Conservation (phyloP, 345 rosid species). For the Nasturtium officinale region DNA sequence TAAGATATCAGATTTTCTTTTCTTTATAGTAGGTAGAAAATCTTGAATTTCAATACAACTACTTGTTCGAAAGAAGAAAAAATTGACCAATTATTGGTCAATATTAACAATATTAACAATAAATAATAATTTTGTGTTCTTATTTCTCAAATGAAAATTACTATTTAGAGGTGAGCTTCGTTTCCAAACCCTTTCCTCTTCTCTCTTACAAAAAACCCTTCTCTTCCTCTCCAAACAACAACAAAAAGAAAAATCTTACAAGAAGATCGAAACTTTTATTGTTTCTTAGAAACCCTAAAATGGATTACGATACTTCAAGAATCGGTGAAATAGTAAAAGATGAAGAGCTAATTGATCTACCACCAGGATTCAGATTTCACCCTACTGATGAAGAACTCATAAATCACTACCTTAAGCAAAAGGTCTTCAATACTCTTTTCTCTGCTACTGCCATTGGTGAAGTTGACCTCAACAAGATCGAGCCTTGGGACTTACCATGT, state of each 20-base stretch:
- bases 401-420: slow-evolving; percentile 63
- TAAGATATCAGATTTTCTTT: background rate
- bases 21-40: slow-evolving; percentile 29
- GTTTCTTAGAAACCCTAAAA: slow-evolving; percentile 21
- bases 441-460: slow-evolving; percentile 73
- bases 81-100: slow-evolving; percentile 45
- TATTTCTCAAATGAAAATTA: slow-evolving; percentile 1
- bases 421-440: slow-evolving; percentile 63
- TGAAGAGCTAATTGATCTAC: slow-evolving; percentile 65
- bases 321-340: slow-evolving; percentile 37
- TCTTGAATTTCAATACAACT: slow-evolving; percentile 28
- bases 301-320: slow-evolving; percentile 33
- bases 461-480: slow-evolving; percentile 89
- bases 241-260: slow-evolving; percentile 9
- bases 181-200: slow-evolving; percentile 31
- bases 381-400: slow-evolving; percentile 95
- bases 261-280: background rate
- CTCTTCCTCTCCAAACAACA: slow-evolving; percentile 14
- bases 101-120: background rate
- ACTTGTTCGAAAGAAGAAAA: slow-evolving; percentile 21
- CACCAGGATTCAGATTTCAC: slow-evolving; percentile 93
- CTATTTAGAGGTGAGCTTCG: slow-evolving; percentile 31
- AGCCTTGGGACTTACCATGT: slow-evolving; percentile 96
- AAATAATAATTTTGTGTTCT: background rate
- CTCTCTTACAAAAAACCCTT: slow-evolving; percentile 27